Conservation (phyloP, 2,329 filamentous ascomycete genomes). For the Pseudogymnoascus sp. region DNA sequence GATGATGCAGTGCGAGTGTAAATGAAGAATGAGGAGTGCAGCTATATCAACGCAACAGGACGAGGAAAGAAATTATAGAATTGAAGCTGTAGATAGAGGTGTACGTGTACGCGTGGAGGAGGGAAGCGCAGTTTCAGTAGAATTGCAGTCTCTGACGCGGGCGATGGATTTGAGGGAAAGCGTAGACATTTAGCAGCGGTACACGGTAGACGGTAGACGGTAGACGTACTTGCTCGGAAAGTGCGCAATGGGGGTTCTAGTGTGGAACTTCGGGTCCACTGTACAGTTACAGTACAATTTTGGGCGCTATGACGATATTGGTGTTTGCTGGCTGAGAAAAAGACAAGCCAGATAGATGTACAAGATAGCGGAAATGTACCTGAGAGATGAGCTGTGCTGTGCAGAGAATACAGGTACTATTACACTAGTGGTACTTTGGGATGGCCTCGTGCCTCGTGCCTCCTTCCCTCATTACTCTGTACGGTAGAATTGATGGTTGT, state of each 20-base stretch:
- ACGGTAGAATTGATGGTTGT: background rate
- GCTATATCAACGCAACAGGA: background rate
- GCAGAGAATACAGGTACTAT: background rate
- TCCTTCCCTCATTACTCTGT: background rate
- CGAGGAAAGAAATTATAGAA: background rate
- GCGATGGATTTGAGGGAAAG: background rate
- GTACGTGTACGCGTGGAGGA: background rate
- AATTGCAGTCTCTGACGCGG: slow-evolving; percentile 5
- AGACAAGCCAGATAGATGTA: background rate
- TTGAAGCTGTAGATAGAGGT: background rate
- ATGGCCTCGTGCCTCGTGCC: background rate
- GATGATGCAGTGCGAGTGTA: background rate
- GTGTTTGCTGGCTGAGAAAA: background rate
- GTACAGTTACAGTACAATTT: no score
- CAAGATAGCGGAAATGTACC: background rate
- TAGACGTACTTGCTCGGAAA: background rate
- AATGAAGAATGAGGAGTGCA: background rate
- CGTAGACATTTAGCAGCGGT: background rate
- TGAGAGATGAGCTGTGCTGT: background rate
- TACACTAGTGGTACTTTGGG: background rate
- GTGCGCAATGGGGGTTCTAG: background rate
- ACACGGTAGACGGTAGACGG: no score
- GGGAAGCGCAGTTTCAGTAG: background rate
- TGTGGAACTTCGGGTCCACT: slow-evolving; percentile 1
- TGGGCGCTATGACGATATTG: slow-evolving; percentile 3